Base-by-base conservation (phyloP, 805 yeast genomes). In the Yamadazyma kitorensis region DNA sequence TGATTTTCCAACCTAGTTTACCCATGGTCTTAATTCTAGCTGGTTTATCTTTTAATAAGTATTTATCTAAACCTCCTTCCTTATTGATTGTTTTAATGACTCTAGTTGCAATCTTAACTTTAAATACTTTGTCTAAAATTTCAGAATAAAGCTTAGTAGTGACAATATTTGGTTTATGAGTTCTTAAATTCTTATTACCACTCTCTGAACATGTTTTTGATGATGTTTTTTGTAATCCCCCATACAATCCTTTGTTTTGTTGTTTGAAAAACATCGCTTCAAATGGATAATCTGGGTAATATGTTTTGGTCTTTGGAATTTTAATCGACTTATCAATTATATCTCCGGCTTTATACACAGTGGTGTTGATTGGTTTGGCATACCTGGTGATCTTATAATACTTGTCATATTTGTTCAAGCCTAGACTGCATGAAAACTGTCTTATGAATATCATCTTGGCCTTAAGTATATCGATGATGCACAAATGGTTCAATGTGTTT, bases 41-140 rank as follows among this genome's bases (percentile, higher is more conserved):
- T 5, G 94, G 70, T 47, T 84, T 86, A 40, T 88, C 95, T 61
- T 93, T 93, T 27, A 79, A 72, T 41, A 93, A 60, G 55, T 93
- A 93, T 44, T 80, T 80, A 55, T 93, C 99, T 37, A 93, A 69
- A 4, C 99, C 98, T 42, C 98, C 98, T 58, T 91, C 98, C 49
- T 80, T 86, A 39, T 86, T 82, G 39, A 93, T 82, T 0, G 97
- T 88, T 50, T 81, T 78, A 53, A 93, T 70, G 5, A 88, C 97
- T 40, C 81, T 76, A 4, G 97, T 76, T 6, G 88, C 80, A 22
- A 88, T 78, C 40, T 72, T 78, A 35, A 86, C 58, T 31, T 67
- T 65, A 28, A 88, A 57, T 24, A 66, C 59, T 45, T 68, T 70
- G 39, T 78, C 64, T 49, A 93, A 70, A 0, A 85, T 64, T 47